These are phyloP conservation scores for Termitomyces sp. DNA, from an alignment of 768 basidiomycete genomes.

Conservation along the genomic window DNA sequence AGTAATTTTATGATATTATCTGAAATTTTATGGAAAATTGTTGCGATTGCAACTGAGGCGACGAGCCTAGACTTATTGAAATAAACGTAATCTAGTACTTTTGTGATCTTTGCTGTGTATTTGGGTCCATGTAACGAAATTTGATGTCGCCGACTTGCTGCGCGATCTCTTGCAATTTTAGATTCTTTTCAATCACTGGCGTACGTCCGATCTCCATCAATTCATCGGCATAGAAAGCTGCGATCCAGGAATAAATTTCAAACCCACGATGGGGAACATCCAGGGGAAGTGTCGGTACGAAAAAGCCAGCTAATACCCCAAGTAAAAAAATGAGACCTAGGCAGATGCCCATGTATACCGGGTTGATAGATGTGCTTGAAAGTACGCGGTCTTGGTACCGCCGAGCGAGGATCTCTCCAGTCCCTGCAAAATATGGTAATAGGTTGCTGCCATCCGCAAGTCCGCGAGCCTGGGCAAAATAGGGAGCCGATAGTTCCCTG, in stretches of 20 bases:
- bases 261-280: conserved; percentile 25
- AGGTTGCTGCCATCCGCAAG: conserved; percentile 34
- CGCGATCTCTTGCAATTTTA: conserved; percentile 26
- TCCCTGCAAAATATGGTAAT: conserved; percentile 37
- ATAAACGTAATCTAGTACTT: no score
- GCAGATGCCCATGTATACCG: conserved; percentile 19
- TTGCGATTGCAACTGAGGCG: no score
- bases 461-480: conserved; percentile 29
- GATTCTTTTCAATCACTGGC: conserved; percentile 17
- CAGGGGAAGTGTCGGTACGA: conserved; percentile 24
- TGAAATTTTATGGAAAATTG: no score
- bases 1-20: no score
- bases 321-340: conserved; percentile 21
- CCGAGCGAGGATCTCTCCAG: conserved; percentile 29
- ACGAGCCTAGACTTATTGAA: no score
- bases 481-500: conserved; percentile 27
- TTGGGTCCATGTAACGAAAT: conserved; percentile 12
- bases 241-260: conserved; percentile 25
- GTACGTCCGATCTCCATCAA: conserved; percentile 17
- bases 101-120: no score
- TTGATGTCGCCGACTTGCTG: conserved; percentile 21
- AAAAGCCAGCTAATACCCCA: conserved; percentile 25
- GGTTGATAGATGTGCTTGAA: conserved; percentile 21
- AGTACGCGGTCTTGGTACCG: conserved; percentile 26
- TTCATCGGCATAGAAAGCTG: conserved; percentile 23